A percentile compares a stretch with the other conserved stretches of the same genome.
Conservation (phyloP, 2,329 filamentous ascomycete species). For the Rosellinia necatrix region DNA sequence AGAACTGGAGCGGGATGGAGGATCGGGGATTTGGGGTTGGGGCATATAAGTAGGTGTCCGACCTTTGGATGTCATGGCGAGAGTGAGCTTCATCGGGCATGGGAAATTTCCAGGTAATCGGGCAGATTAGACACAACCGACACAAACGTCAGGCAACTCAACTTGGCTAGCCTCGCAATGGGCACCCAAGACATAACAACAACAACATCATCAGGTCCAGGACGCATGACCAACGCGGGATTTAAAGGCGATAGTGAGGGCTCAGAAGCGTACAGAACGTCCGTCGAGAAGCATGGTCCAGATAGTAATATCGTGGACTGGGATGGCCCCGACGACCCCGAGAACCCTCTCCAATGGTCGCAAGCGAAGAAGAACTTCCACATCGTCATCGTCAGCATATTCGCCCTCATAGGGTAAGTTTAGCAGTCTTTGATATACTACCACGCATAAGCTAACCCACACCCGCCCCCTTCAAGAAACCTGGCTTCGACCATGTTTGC, state of each 20-base stretch:
- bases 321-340: constrained; percentile 20
- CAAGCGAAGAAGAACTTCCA: constrained; percentile 14
- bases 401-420: constrained; percentile 17
- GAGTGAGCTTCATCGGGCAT: not conserved
- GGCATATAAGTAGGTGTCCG: too few species aligned
- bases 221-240: not conserved
- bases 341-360: constrained; percentile 19
- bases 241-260: not conserved
- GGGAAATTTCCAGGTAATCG: not conserved
- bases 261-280: not conserved
- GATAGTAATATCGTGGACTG: constrained; percentile 19
- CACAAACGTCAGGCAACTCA: not conserved
- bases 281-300: not conserved
- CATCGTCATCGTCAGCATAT: constrained; percentile 18
- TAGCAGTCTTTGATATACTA: not conserved
- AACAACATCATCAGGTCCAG: not conserved
- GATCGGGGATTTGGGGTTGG: too few species aligned
- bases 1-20: too few species aligned
- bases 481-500: constrained; percentile 24
- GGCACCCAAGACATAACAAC: not conserved
- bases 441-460: not conserved
- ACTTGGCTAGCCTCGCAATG: not conserved
- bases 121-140: not conserved
- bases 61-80: too few species aligned
- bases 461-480: constrained; percentile 2